A percentile compares a stretch with the other conserved stretches of the same genome.
phyloP scores from a whole-genome alignment of 345 rosid species.

The Litchi chinensis region DNA sequence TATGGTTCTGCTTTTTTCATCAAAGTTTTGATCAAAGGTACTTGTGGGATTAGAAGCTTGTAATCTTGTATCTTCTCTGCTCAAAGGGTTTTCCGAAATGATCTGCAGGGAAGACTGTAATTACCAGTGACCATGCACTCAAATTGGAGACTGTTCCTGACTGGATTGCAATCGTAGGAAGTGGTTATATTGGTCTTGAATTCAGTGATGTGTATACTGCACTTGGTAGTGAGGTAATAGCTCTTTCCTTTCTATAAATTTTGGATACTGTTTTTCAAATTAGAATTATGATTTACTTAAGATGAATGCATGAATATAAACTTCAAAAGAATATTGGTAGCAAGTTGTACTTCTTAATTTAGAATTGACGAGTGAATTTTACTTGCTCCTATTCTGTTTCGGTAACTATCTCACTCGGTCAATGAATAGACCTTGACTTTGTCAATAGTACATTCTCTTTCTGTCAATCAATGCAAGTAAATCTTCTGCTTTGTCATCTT shows the following conservation, averaged over 20 bases:
- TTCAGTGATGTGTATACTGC: conserved; percentile 99
- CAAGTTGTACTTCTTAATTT: neutral
- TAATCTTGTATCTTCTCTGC: conserved; percentile 16
- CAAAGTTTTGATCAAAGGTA: conserved; percentile 5
- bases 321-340: neutral
- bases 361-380: neutral
- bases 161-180: conserved; percentile 98
- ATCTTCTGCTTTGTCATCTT: conserved; percentile 5
- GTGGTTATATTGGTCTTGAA: conserved; percentile 99
- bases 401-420: neutral
- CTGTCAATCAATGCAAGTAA: neutral
- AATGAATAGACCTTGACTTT: conserved; percentile 2
- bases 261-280: neutral
- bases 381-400: neutral
- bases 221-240: conserved; percentile 94
- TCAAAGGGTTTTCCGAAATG: conserved; percentile 18
- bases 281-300: neutral
- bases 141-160: conserved; percentile 94
- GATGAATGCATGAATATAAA: neutral
- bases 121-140: conserved; percentile 99
- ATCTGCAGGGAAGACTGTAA: conserved; percentile 92
- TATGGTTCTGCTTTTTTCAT: conserved; percentile 4
- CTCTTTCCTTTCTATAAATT: conserved; percentile 11
- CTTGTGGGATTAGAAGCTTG: neutral
- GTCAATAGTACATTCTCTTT: neutral